Evolutionary conservation across 441 rosid genomes (phyloP).

Genomic region (Syzygium malaccense): DNA sequence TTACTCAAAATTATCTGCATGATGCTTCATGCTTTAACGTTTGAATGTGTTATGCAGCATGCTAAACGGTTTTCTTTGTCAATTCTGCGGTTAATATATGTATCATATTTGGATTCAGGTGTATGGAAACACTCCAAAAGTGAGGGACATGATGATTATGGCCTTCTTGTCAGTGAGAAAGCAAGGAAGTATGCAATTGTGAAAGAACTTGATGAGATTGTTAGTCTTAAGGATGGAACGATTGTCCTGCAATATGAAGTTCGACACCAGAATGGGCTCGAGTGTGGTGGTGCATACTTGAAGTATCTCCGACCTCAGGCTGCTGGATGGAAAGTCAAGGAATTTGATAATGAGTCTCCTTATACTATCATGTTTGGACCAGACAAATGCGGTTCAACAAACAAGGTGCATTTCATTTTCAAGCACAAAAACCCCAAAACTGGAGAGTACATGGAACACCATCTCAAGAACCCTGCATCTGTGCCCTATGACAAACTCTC

Average conservation of each 20-base stretch:
- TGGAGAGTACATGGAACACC: conserved; percentile 83
- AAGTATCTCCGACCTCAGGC: conserved; percentile 89
- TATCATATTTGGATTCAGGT: conserved; percentile 36
- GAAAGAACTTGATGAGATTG: conserved; percentile 58
- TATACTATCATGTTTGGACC: conserved; percentile 97
- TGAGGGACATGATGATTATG: conserved; percentile 91
- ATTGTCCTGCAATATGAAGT: conserved; percentile 79
- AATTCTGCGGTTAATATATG: not conserved
- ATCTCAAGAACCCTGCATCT: conserved; percentile 80
- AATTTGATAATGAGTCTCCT: conserved; percentile 73
- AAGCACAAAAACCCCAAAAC: conserved; percentile 98
- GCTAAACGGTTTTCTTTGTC: not conserved
- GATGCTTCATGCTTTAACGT: not conserved
- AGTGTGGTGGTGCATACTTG: conserved; percentile 97
- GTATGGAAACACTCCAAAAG: conserved; percentile 89
- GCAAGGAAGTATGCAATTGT: conserved; percentile 91
- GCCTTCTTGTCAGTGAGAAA: conserved; percentile 87
- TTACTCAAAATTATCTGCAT: not conserved
- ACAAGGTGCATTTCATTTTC: conserved; percentile 93
- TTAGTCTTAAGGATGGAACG: conserved; percentile 69
- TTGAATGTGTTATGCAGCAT: not conserved
- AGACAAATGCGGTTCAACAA: conserved; percentile 91
- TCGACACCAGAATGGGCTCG: conserved; percentile 89
- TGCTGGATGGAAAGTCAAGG: conserved; percentile 74
- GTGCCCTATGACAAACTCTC: conserved; percentile 89